These are phyloP conservation scores for Beauveria sp. DNA, from an alignment of 2,329 filamentous ascomycete species.

Conservation along the genomic window DNA sequence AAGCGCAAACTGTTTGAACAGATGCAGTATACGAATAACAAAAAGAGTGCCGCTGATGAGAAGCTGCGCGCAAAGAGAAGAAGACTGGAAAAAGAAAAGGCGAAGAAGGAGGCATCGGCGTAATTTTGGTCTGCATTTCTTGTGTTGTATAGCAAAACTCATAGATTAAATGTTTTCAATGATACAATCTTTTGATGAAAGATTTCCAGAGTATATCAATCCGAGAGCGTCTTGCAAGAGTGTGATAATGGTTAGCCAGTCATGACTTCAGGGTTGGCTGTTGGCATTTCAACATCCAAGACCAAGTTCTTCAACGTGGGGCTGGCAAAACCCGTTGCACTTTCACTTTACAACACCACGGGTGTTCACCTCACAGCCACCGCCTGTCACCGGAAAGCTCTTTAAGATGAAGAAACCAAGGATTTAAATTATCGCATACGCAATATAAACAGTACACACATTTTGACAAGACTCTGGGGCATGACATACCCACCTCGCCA, in stretches of 20 bases:
- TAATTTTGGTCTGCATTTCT: conserved; percentile 16
- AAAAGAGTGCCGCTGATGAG: conserved; percentile 85
- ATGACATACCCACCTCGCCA: background rate
- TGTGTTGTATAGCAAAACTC: conserved; percentile 11
- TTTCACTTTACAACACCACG: background rate
- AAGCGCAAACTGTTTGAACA: conserved; percentile 97
- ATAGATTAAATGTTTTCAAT: conserved; percentile 6
- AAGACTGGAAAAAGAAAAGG: conserved; percentile 67
- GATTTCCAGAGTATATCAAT: no score
- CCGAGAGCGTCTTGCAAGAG: background rate
- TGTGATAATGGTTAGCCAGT: no score
- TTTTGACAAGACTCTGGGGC: background rate
- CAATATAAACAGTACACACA: background rate
- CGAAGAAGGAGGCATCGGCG: conserved; percentile 33
- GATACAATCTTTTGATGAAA: background rate
- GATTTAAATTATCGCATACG: background rate
- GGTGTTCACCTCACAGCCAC: background rate
- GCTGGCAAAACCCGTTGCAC: background rate
- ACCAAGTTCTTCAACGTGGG: background rate
- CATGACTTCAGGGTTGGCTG: background rate
- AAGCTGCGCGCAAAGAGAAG: conserved; percentile 82
- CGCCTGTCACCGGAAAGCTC: background rate
- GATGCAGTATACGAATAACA: conserved; percentile 92
- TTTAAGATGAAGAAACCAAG: background rate
- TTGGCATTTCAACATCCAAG: background rate